Percentiles rank a stretch among this genome's conserved stretches.
Evolutionary conservation across 805 yeast species (phyloP).

Genomic region (Lipomyces sp.): DNA sequence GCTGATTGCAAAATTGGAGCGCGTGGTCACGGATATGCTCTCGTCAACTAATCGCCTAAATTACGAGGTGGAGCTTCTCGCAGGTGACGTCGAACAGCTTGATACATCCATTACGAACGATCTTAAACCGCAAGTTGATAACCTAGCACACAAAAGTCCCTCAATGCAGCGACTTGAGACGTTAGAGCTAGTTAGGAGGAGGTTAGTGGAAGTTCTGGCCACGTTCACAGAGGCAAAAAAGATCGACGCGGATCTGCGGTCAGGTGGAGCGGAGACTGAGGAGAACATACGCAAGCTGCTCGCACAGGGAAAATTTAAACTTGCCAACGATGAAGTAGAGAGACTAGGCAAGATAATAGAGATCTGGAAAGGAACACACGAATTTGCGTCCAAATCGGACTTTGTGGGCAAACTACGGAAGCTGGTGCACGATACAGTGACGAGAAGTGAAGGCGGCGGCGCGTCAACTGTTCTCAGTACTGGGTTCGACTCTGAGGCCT

Average conservation of each 20-base stretch:
- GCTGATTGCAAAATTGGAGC: conserved; percentile 29
- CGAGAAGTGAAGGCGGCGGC: conserved; percentile 18
- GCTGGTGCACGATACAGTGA: conserved; percentile 29
- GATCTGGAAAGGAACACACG: conserved; percentile 35
- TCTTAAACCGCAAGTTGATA: conserved; percentile 25
- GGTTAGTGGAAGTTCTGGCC: conserved; percentile 30
- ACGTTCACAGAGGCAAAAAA: conserved; percentile 27
- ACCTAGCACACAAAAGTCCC: conserved; percentile 27
- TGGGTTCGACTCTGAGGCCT: conserved; percentile 9
- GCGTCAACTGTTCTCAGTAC: background rate
- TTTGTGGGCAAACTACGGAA: conserved; percentile 23
- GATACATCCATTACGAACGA: conserved; percentile 17
- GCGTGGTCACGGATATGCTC: conserved; percentile 34
- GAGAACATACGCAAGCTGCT: conserved; percentile 21
- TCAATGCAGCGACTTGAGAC: conserved; percentile 35
- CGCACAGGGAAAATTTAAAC: conserved; percentile 20
- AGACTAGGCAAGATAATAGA: conserved; percentile 15
- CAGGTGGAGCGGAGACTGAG: conserved; percentile 23
- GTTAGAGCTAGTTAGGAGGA: conserved; percentile 33
- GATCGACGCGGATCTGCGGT: conserved; percentile 26
- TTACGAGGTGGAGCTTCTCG: conserved; percentile 36
- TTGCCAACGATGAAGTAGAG: conserved; percentile 30
- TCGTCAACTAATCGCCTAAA: conserved; percentile 28
- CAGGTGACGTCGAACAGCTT: conserved; percentile 33
- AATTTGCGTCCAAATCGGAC: conserved; percentile 27